Evolutionary conservation across 306 rosid genomes (phyloP).

Genomic region (Cucurbita moschata): DNA sequence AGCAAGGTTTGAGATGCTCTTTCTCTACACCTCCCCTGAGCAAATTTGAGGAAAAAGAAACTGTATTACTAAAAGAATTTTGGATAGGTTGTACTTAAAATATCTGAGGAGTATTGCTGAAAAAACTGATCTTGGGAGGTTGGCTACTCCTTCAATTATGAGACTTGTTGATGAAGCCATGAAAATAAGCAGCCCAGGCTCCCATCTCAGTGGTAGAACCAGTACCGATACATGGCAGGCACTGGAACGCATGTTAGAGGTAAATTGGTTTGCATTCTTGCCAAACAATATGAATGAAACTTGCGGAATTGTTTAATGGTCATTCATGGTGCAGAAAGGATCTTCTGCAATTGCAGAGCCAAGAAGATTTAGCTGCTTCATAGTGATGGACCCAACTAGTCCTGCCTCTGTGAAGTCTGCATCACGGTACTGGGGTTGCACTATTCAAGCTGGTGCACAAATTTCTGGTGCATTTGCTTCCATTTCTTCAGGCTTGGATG

Average conservation of each 20-base stretch:
- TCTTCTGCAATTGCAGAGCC: slow-evolving; percentile 63
- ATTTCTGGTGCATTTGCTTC: slow-evolving; percentile 65
- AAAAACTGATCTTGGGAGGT: slow-evolving; percentile 88
- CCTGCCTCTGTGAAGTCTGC: slow-evolving; percentile 56
- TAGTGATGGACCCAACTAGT: slow-evolving; percentile 64
- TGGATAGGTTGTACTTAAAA: slow-evolving; percentile 58
- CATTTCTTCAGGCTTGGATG: slow-evolving; percentile 20
- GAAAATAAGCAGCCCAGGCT: slow-evolving; percentile 30
- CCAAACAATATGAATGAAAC: neutral
- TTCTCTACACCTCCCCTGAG: neutral
- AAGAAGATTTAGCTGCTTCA: slow-evolving; percentile 53
- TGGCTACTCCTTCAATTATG: slow-evolving; percentile 76
- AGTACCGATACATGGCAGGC: slow-evolving; percentile 75
- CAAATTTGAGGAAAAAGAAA: neutral
- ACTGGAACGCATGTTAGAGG: slow-evolving; percentile 68
- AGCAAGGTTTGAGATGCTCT: slow-evolving; percentile 49
- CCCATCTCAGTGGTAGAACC: slow-evolving; percentile 35
- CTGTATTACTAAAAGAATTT: slow-evolving; percentile 4
- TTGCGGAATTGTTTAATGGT: slow-evolving; percentile 12
- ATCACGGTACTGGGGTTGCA: slow-evolving; percentile 84
- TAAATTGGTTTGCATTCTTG: slow-evolving; percentile 17
- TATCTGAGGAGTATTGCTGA: slow-evolving; percentile 60
- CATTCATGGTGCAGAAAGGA: slow-evolving; percentile 47
- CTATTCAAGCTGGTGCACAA: slow-evolving; percentile 80
- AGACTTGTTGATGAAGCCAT: slow-evolving; percentile 85